Conservation (phyloP, 2,329 filamentous ascomycete species). For the Eutypella sp. region DNA sequence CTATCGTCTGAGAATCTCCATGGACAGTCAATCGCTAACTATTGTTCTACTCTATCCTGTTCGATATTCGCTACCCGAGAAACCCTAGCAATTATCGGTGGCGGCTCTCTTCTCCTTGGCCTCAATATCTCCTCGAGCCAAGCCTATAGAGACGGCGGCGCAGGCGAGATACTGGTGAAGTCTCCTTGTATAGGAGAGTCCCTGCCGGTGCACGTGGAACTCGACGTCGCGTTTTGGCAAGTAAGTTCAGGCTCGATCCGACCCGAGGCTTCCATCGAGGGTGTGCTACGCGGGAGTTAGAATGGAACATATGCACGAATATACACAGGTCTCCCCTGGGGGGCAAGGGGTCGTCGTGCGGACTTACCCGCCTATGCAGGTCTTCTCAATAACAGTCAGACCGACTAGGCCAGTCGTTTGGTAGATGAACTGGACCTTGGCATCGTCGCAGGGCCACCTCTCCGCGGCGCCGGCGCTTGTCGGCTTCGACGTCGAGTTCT, state of each 20-base stretch:
- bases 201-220: conserved; percentile 16
- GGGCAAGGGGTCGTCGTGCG: not conserved
- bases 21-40: too few relatives aligned
- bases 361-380: conserved; percentile 23
- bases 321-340: not conserved
- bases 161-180: conserved; percentile 20
- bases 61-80: too few relatives aligned
- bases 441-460: conserved; percentile 21
- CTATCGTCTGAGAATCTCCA: too few relatives aligned
- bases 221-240: conserved; percentile 16
- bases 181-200: conserved; percentile 13
- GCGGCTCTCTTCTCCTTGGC: not conserved
- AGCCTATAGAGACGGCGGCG: conserved; percentile 7
- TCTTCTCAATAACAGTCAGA: conserved; percentile 22
- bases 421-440: conserved; percentile 24
- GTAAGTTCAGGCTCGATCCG: conserved; percentile 14
- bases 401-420: conserved; percentile 21
- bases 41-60: too few relatives aligned
- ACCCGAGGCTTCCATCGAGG: conserved; percentile 22
- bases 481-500: conserved; percentile 20
- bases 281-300: conserved; percentile 10
- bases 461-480: conserved; percentile 14
- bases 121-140: not conserved
- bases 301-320: too few relatives aligned
- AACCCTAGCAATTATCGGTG: too few relatives aligned